A percentile compares a stretch with the other conserved stretches of the same genome.
phyloP scores from a whole-genome alignment of 805 yeast genomes.

The Candida peoriensis region DNA sequence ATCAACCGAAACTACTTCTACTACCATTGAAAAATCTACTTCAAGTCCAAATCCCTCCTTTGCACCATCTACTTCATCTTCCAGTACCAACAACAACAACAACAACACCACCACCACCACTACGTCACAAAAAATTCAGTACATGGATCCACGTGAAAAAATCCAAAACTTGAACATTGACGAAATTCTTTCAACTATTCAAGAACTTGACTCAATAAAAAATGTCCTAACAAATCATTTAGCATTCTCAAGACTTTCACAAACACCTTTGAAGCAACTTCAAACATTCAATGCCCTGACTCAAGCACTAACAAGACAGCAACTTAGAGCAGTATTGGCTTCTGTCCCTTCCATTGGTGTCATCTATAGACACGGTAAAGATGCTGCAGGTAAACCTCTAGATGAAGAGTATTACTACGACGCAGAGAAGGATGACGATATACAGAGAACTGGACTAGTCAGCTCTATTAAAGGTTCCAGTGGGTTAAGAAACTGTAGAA shows the following conservation, averaged over 20 bases:
- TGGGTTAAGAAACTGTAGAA: conserved; percentile 84
- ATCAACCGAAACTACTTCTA: conserved; percentile 1
- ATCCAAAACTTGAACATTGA: conserved; percentile 26
- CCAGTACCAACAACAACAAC: no score
- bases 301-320: conserved; percentile 38
- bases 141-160: conserved; percentile 19
- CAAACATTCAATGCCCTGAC: conserved; percentile 56
- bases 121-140: conserved; percentile 6
- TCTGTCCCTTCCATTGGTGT: conserved; percentile 70
- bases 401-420: conserved; percentile 93
- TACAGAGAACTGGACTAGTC: conserved; percentile 63
- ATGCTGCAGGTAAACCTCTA: conserved; percentile 91
- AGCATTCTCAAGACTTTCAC: conserved; percentile 84
- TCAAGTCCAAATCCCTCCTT: no score
- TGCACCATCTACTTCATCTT: no score
- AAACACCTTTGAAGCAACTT: conserved; percentile 77
- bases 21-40: neutral
- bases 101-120: no score
- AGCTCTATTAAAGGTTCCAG: conserved; percentile 73
- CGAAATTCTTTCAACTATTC: conserved; percentile 27
- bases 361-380: conserved; percentile 84
- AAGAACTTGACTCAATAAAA: conserved; percentile 46
- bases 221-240: conserved; percentile 75
- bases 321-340: conserved; percentile 39
- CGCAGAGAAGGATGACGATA: conserved; percentile 75